Evolutionary conservation across 345 rosid species (phyloP).

Genomic region (Sonneratia caseolaris): DNA sequence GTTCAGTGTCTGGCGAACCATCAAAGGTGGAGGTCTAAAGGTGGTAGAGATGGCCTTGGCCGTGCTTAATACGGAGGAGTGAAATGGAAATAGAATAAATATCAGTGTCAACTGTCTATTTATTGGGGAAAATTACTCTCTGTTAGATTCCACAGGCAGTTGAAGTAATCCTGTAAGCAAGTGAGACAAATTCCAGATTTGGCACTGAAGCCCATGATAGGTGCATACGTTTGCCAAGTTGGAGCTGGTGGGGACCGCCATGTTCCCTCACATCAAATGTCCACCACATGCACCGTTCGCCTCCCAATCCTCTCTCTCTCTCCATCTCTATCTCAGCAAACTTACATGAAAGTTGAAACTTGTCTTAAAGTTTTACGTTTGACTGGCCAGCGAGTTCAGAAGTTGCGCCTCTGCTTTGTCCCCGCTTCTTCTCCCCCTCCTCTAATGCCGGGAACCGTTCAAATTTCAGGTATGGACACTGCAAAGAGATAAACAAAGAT

Average conservation of each 20-base stretch:
- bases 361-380: not conserved
- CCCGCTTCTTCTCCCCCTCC: conserved; percentile 1
- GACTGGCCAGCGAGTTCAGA: not conserved
- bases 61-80: no score
- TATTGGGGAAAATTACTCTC: not conserved
- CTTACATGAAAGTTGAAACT: not conserved
- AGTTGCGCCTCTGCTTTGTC: conserved; percentile 1
- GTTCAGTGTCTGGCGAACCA: no score
- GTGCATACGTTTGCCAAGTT: conserved; percentile 1
- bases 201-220: not conserved
- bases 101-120: not conserved
- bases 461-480: conserved; percentile 56
- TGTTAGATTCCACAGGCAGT: not conserved
- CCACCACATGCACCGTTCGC: conserved; percentile 37
- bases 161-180: not conserved
- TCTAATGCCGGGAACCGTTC: conserved; percentile 85
- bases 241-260: conserved; percentile 22
- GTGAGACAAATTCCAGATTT: conserved; percentile 20
- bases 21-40: no score
- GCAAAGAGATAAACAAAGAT: not conserved
- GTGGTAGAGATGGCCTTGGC: no score
- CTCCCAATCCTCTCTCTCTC: not conserved
- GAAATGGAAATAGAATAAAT: no score
- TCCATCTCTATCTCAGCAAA: not conserved
- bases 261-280: conserved; percentile 17